Evolutionary conservation across 2,329 filamentous ascomycete genomes (phyloP).

Genomic region (Fusarium sp.): DNA sequence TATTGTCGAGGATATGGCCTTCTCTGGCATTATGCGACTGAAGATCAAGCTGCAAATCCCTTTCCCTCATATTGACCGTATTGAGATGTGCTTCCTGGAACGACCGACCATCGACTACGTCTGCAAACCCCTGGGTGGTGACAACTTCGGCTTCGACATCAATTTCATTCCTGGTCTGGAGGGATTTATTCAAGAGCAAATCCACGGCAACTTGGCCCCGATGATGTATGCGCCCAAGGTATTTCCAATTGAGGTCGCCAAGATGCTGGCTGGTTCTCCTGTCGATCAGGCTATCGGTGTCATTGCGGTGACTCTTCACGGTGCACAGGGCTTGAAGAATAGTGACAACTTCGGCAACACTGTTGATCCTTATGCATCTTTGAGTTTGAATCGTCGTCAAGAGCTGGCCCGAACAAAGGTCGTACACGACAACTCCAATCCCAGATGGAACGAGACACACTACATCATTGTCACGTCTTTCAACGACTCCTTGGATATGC

Average conservation of each 20-base stretch:
- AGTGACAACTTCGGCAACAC: slow-evolving; percentile 92
- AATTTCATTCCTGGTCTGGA: slow-evolving; percentile 98
- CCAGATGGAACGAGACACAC: slow-evolving; percentile 95
- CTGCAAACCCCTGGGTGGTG: slow-evolving; percentile 96
- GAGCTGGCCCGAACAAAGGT: slow-evolving; percentile 91
- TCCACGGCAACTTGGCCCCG: slow-evolving; percentile 90
- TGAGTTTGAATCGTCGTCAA: slow-evolving; percentile 86
- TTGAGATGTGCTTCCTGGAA: slow-evolving; percentile 95
- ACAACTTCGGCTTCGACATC: slow-evolving; percentile 97
- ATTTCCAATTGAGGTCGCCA: slow-evolving; percentile 97
- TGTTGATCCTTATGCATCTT: slow-evolving; percentile 87
- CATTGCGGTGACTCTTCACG: slow-evolving; percentile 89
- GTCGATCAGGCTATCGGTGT: slow-evolving; percentile 98
- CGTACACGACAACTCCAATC: slow-evolving; percentile 84
- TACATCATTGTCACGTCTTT: slow-evolving; percentile 95
- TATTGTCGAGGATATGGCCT: slow-evolving; percentile 98
- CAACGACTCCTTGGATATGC: slow-evolving; percentile 86
- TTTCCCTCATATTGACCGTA: slow-evolving; percentile 93
- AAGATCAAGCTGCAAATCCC: slow-evolving; percentile 98
- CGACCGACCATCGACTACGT: slow-evolving; percentile 94
- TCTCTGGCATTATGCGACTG: slow-evolving; percentile 93
- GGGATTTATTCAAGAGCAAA: slow-evolving; percentile 93
- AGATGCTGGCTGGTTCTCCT: slow-evolving; percentile 94
- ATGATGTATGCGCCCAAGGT: slow-evolving; percentile 99
- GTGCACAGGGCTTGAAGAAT: slow-evolving; percentile 93